Evolutionary conservation across 2,329 filamentous ascomycete species (phyloP).

Genomic region (Fusarium begoniae): DNA sequence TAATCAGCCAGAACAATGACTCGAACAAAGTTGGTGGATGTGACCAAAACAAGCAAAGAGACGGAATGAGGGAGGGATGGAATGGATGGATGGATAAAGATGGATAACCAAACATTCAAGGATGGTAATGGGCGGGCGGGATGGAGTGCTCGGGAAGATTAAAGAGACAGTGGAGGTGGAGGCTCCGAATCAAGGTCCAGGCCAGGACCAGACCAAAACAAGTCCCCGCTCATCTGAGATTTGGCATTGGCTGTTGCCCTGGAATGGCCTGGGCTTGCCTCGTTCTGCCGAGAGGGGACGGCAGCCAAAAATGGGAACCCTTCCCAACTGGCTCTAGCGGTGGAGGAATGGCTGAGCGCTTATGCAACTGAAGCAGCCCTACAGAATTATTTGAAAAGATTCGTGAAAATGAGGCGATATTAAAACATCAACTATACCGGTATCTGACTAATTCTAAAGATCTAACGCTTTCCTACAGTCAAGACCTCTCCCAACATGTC

Average conservation of each 20-base stretch:
- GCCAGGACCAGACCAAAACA: conserved; percentile 3
- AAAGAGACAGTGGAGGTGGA: conserved; percentile 20
- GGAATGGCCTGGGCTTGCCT: conserved; percentile 16
- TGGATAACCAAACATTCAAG: conserved; percentile 4
- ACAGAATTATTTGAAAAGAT: not conserved
- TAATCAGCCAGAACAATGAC: not conserved
- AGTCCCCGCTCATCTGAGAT: conserved; percentile 2
- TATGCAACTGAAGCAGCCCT: conserved; percentile 9
- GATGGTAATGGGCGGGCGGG: not conserved
- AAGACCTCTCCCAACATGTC: too few relatives aligned
- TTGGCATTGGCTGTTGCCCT: conserved; percentile 6
- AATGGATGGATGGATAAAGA: conserved; percentile 9
- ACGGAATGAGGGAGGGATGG: not conserved
- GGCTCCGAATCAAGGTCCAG: conserved; percentile 9
- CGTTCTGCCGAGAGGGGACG: conserved; percentile 4
- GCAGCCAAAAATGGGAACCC: not conserved
- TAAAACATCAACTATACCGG: fast-evolving
- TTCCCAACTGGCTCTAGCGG: conserved; percentile 7
- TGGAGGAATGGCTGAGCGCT: not conserved
- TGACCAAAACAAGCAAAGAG: conserved; percentile 7
- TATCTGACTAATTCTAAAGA: fast-evolving
- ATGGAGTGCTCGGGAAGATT: not conserved
- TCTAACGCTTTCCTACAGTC: fast-evolving
- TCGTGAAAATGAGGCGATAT: not conserved
- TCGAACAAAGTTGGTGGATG: not conserved